Conservation (phyloP, 139 green algal genomes). For the Chlorella sp. region DNA sequence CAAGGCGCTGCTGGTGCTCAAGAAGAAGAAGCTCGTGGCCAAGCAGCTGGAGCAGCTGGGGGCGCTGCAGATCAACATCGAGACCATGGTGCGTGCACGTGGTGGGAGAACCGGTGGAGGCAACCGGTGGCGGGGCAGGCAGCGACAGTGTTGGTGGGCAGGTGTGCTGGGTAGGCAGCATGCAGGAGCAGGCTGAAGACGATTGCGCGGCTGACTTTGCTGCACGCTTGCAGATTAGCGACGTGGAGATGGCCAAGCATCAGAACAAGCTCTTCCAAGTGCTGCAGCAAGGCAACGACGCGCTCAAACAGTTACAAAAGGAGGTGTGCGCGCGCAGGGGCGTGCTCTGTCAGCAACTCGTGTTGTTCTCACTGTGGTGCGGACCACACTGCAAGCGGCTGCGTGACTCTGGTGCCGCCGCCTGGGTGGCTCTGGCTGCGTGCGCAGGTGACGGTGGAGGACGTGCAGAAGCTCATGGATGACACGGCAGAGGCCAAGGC, state of each 20-base stretch:
- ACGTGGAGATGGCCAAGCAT: slow-evolving; percentile 69
- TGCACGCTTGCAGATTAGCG: slow-evolving; percentile 49
- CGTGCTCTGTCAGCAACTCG: too few species aligned
- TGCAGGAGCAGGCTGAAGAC: too few species aligned
- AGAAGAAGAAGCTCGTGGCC: slow-evolving; percentile 66
- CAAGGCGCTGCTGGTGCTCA: slow-evolving; percentile 62
- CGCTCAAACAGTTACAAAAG: slow-evolving; percentile 65
- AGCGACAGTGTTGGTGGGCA: background rate
- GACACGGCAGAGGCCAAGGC: slow-evolving; percentile 74
- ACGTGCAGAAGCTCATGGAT: slow-evolving; percentile 71
- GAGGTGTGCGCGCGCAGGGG: slow-evolving; percentile 40
- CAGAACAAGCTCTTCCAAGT: slow-evolving; percentile 63
- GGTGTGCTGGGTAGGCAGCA: too few species aligned
- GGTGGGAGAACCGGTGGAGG: background rate
- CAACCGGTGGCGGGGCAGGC: background rate
- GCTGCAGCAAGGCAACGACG: slow-evolving; percentile 66
- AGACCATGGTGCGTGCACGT: slow-evolving; percentile 49
- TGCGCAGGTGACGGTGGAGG: slow-evolving; percentile 63
- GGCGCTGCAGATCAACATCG: slow-evolving; percentile 50
- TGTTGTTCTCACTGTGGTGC: too few species aligned
- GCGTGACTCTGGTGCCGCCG: too few species aligned
- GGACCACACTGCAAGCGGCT: too few species aligned
- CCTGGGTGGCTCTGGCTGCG: too few species aligned
- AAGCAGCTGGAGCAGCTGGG: slow-evolving; percentile 27
- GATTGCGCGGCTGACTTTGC: too few species aligned